Conservation (phyloP, 306 rosid species). For the Vicia faba region DNA sequence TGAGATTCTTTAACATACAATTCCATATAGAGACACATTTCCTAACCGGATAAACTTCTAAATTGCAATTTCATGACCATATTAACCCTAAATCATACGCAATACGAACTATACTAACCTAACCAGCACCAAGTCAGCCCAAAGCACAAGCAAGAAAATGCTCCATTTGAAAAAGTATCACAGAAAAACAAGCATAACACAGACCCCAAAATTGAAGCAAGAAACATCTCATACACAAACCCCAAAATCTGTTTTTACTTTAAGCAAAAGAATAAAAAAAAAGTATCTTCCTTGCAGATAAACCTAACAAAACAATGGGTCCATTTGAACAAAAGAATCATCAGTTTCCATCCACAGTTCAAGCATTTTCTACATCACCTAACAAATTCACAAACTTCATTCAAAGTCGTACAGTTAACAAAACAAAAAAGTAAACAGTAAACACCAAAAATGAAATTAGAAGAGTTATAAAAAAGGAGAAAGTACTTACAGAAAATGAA, state of each 20-base stretch:
- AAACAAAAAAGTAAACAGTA: neutral
- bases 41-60: slow-evolving; percentile 20
- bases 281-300: slow-evolving; percentile 32
- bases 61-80: slow-evolving; percentile 21
- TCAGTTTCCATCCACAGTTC: slow-evolving; percentile 21
- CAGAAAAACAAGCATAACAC: slow-evolving; percentile 12
- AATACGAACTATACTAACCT: slow-evolving; percentile 4
- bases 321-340: slow-evolving; percentile 19
- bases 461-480: neutral
- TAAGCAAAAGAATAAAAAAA: neutral
- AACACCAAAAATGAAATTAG: neutral
- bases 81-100: slow-evolving; percentile 12
- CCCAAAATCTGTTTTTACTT: slow-evolving; percentile 12
- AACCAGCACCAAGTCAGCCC: slow-evolving; percentile 25
- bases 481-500: slow-evolving; percentile 32
- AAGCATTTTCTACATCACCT: slow-evolving; percentile 33
- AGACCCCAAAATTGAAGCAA: slow-evolving; percentile 30
- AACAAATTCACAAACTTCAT: slow-evolving; percentile 14
- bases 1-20: slow-evolving; percentile 30
- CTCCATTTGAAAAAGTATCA: slow-evolving; percentile 2
- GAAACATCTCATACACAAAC: slow-evolving; percentile 20
- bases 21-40: slow-evolving; percentile 8
- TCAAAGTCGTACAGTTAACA: slow-evolving; percentile 24
- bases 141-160: slow-evolving; percentile 33
- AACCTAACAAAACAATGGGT: slow-evolving; percentile 41